phyloP scores from a whole-genome alignment of 1,284 basidiomycete species.

The Ustilago bromivora region DNA sequence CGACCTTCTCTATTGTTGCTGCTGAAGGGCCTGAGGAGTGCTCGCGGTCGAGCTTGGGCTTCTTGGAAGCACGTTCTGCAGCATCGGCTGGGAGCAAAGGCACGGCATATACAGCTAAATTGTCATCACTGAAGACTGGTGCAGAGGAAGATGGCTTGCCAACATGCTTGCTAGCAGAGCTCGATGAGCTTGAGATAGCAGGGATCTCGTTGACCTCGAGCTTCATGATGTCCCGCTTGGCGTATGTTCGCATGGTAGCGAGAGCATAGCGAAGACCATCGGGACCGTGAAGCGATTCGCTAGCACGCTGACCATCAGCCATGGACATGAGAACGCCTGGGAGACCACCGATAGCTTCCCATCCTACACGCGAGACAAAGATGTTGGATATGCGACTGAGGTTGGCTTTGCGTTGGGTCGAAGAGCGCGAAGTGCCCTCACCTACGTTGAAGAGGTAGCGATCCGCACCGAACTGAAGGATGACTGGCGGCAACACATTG shows the following conservation, averaged over 20 bases:
- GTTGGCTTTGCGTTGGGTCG: conserved; percentile 77
- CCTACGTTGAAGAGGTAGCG: conserved; percentile 89
- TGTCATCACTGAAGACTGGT: conserved; percentile 76
- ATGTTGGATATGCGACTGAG: conserved; percentile 78
- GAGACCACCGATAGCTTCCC: conserved; percentile 71
- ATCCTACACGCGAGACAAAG: conserved; percentile 79
- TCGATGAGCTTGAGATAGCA: not conserved
- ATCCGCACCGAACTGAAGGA: conserved; percentile 80
- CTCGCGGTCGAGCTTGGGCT: conserved; percentile 21
- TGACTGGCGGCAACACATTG: conserved; percentile 81
- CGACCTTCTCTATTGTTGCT: conserved; percentile 23
- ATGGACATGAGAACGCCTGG: conserved; percentile 84
- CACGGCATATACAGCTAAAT: conserved; percentile 77
- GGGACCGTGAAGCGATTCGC: conserved; percentile 79
- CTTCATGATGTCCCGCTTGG: conserved; percentile 55
- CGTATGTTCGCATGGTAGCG: conserved; percentile 74
- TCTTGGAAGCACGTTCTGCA: conserved; percentile 21
- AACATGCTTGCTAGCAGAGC: conserved; percentile 37
- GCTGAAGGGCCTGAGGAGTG: conserved; percentile 1
- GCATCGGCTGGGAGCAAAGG: conserved; percentile 72
- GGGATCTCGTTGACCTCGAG: conserved; percentile 42
- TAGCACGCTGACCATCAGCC: conserved; percentile 77
- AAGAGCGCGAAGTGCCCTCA: conserved; percentile 81
- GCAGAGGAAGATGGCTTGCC: conserved; percentile 51
- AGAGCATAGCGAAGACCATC: conserved; percentile 78